phyloP scores from a whole-genome alignment of 2,329 filamentous ascomycete genomes.

The Dendryphion nanum region DNA sequence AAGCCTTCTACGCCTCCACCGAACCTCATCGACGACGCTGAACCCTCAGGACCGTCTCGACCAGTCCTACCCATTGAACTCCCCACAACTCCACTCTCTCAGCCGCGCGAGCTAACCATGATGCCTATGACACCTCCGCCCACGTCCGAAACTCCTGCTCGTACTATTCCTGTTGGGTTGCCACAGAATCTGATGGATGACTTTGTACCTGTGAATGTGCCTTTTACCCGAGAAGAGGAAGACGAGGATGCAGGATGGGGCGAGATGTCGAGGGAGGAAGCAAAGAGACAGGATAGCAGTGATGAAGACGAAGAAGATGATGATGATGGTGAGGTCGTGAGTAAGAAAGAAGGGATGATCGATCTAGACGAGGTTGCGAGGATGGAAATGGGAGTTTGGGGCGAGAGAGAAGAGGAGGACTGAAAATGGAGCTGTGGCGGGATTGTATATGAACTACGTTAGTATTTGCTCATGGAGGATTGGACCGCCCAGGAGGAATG shows the following conservation, averaged over 20 bases:
- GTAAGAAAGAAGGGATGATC: conserved; percentile 17
- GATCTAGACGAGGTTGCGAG: conserved; percentile 35
- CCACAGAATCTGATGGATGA: conserved; percentile 36
- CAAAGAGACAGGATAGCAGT: conserved; percentile 5
- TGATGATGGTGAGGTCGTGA: conserved; percentile 4
- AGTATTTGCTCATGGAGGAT: too few species aligned
- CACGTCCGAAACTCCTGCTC: conserved; percentile 7
- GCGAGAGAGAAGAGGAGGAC: conserved; percentile 14
- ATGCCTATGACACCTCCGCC: conserved; percentile 30
- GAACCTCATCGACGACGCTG: conserved; percentile 5
- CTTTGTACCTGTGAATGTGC: conserved; percentile 27
- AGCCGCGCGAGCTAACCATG: conserved; percentile 29
- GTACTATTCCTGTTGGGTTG: conserved; percentile 20
- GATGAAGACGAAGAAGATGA: conserved; percentile 17
- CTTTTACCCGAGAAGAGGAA: conserved; percentile 15
- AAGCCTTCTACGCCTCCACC: too few species aligned
- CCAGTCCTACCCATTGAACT: conserved; percentile 5
- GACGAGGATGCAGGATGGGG: conserved; percentile 36
- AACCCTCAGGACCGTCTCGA: neutral
- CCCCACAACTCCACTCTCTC: conserved; percentile 7
- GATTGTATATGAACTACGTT: too few species aligned
- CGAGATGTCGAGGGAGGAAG: conserved; percentile 27
- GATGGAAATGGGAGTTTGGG: conserved; percentile 38
- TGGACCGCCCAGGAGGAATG: too few species aligned
- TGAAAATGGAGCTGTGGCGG: too few species aligned